phyloP scores from a whole-genome alignment of 2,329 filamentous ascomycete species.

The Dactylellina sp. region DNA sequence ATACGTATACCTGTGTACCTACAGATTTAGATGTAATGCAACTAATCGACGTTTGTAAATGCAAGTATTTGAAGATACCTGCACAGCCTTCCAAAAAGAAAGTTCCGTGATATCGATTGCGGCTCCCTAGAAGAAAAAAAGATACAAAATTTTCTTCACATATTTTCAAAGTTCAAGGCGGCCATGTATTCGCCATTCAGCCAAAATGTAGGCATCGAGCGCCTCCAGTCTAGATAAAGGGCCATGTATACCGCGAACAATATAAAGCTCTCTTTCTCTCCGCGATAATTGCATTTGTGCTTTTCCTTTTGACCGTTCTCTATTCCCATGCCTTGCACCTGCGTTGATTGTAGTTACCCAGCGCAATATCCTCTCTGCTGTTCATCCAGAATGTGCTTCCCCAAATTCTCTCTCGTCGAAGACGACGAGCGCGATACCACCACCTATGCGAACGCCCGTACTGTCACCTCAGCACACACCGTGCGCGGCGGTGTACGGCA shows the following conservation, averaged over 20 bases:
- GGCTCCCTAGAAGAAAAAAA: constrained; percentile 16
- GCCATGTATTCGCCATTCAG: background rate
- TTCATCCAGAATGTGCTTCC: constrained; percentile 28
- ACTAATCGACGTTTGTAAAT: constrained; percentile 7
- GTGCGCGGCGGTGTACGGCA: background rate
- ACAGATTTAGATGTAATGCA: background rate
- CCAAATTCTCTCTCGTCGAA: constrained; percentile 25
- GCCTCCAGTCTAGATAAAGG: no score
- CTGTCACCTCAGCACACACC: background rate
- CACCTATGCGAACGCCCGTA: constrained; percentile 26
- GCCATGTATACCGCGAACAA: constrained; percentile 10
- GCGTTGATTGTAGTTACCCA: constrained; percentile 6
- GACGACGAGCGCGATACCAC: constrained; percentile 16
- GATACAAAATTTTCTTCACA: background rate
- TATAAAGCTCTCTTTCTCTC: constrained; percentile 29
- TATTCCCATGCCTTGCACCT: constrained; percentile 9
- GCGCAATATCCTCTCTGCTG: constrained; percentile 19
- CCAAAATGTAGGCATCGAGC: no score
- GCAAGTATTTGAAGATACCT: constrained; percentile 1
- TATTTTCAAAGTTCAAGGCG: constrained; percentile 8
- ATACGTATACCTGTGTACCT: constrained; percentile 2
- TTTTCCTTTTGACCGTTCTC: background rate
- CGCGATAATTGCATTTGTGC: constrained; percentile 12
- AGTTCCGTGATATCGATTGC: background rate
- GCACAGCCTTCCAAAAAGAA: constrained; percentile 2